Evolutionary conservation across 176 grass and related monocot genomes (phyloP), one percentile per base, ranked within the genome.

Genomic region (Oryza meyeriana): DNA sequence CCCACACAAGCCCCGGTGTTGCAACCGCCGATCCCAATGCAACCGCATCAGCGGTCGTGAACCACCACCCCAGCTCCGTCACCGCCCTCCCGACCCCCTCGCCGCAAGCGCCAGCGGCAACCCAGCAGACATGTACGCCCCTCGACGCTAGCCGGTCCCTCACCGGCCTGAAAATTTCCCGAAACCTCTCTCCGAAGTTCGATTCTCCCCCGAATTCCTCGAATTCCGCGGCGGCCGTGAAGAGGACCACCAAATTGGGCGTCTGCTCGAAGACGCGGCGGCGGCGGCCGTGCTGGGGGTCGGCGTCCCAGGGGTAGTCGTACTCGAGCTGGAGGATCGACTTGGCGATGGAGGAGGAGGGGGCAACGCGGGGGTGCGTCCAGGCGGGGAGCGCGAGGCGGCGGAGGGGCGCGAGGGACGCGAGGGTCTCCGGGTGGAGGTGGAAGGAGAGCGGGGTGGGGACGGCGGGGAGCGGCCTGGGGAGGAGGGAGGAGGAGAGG

Each of bases 321-420:
- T 94, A 89, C 85, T 94, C 89, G 69, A 94, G 78, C 81, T 94
- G 89, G 81, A 91, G 89, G 45, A 94, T 87, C 1, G 89, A 91
- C 35, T 78, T 82, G 81, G 89, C 87, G 32, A 94, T 72, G 55
- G 85, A 86, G 5, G 87, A 83, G 42, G 87, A 88, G 59, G 71
- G 40, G 9, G 71, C 24, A 12, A 52, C 42, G 80, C 34, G 57
- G 24, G 77, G 69, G 76, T 82, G 84, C 34, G 78, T 2, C 6
- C 64, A 47, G 6, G 52, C 13, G 6, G 40, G 67, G 69, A 87
- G 84, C 2, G 78, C 66, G 57, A 89, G 65, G 83, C 36, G 74
- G 69, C 85, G 77, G 78, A 81, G 44, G 26, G 74, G 71, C 36
- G 64, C 61, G 69, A 94, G 81, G 69, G 89, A 87, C n/a, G 69